Percentiles rank a stretch among this genome's conserved stretches.
Conservation (phyloP, 371 early-diverging fungal species). For the Mortierella sp. region DNA sequence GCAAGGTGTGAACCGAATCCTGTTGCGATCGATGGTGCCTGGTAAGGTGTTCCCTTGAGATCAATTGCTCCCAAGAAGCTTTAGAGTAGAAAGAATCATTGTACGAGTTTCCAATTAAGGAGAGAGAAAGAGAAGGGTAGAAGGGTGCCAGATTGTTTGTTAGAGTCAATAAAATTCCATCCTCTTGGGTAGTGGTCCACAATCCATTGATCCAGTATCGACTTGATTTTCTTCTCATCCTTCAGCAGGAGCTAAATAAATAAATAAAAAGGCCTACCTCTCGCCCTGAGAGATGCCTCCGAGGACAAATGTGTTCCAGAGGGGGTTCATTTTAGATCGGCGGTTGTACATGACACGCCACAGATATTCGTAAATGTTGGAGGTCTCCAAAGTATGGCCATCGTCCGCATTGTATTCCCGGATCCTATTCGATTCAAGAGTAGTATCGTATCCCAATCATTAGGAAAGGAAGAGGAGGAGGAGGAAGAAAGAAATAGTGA, state of each 20-base stretch:
- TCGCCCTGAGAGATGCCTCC: conserved; percentile 89
- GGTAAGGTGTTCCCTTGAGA: conserved; percentile 96
- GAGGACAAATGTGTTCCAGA: conserved; percentile 96
- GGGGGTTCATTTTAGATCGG: conserved; percentile 92
- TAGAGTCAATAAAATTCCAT: conserved; percentile 4
- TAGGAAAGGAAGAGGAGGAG: neutral
- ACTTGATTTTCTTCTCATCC: too few species aligned
- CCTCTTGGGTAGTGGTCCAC: too few species aligned
- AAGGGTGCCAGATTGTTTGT: too few species aligned
- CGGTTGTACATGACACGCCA: conserved; percentile 95
- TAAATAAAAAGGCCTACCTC: too few species aligned
- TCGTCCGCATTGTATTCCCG: conserved; percentile 91
- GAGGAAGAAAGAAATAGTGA: neutral
- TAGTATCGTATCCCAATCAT: neutral
- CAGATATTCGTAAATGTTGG: conserved; percentile 91
- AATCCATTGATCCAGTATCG: too few species aligned
- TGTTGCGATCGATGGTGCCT: conserved; percentile 93
- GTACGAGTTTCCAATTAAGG: neutral
- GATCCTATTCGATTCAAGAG: conserved; percentile 63
- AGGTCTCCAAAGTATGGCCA: conserved; percentile 86
- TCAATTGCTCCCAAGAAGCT: conserved; percentile 97
- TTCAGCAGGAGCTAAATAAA: too few species aligned
- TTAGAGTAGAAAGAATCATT: neutral
- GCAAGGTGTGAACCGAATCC: conserved; percentile 97
- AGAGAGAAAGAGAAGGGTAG: neutral